Evolutionary conservation across 108 stramenopile species (phyloP).

Genomic region (Hondaea fermentalgiana): DNA sequence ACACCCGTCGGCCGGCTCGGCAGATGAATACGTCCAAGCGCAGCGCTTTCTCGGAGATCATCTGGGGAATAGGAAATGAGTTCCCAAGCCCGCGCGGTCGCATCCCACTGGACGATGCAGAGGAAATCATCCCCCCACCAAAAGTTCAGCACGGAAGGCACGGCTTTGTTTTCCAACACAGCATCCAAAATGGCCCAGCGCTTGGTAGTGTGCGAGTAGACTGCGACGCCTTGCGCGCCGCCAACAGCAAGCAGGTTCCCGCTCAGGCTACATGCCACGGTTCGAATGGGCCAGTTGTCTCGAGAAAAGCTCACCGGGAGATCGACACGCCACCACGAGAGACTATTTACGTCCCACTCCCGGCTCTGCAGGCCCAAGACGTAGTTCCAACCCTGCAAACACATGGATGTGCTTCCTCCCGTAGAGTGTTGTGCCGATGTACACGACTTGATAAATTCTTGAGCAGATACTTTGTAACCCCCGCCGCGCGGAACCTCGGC

Average conservation of each 20-base stretch:
- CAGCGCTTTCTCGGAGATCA: background rate
- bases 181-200: background rate
- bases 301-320: background rate
- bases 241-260: background rate
- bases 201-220: background rate
- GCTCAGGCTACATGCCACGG: background rate
- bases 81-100: background rate
- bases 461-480: background rate
- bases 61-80: background rate
- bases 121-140: background rate
- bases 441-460: background rate
- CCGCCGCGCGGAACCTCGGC: background rate
- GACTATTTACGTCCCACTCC: slow-evolving; percentile 3
- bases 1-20: background rate
- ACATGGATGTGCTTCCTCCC: background rate
- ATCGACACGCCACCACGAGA: background rate
- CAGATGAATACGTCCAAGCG: background rate
- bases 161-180: background rate
- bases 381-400: slow-evolving; percentile 7
- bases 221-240: background rate
- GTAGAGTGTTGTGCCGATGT: background rate
- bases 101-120: background rate
- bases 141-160: background rate
- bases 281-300: background rate
- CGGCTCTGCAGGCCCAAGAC: background rate